Percentiles rank a stretch among this genome's conserved stretches.
Conservation (phyloP, 2,329 filamentous ascomycete species). For the Fusarium coicis region DNA sequence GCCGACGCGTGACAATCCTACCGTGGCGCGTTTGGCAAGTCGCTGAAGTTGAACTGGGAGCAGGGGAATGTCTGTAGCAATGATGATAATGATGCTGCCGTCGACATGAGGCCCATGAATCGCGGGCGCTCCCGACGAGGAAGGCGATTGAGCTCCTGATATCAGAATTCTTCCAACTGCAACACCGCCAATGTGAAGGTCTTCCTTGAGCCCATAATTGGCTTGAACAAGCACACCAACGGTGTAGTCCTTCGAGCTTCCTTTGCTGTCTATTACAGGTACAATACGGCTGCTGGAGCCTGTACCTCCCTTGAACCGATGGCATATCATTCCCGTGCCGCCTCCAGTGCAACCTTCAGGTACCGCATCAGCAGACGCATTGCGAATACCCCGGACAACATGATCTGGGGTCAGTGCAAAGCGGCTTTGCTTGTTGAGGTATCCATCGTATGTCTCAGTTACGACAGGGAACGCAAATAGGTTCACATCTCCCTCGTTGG, state of each 20-base stretch:
- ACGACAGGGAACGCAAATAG: slow-evolving; percentile 69
- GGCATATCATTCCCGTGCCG: slow-evolving; percentile 75
- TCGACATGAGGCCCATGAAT: slow-evolving; percentile 46
- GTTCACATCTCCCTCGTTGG: slow-evolving; percentile 57
- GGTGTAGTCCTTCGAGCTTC: slow-evolving; percentile 59
- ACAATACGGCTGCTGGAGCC: slow-evolving; percentile 69
- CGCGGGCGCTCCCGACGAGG: slow-evolving; percentile 45
- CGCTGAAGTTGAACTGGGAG: slow-evolving; percentile 52
- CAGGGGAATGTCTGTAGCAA: slow-evolving; percentile 49
- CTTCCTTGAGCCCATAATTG: slow-evolving; percentile 69
- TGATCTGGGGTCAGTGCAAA: slow-evolving; percentile 66
- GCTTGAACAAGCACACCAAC: slow-evolving; percentile 72
- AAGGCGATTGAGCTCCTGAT: not conserved
- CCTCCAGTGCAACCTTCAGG: slow-evolving; percentile 72
- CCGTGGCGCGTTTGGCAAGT: slow-evolving; percentile 69
- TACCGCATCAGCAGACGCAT: slow-evolving; percentile 61
- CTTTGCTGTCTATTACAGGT: slow-evolving; percentile 52
- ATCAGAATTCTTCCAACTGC: slow-evolving; percentile 68
- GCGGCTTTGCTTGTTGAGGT: slow-evolving; percentile 65
- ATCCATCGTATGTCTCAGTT: slow-evolving; percentile 72
- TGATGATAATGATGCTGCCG: slow-evolving; percentile 51
- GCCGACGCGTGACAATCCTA: slow-evolving; percentile 69
- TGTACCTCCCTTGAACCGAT: slow-evolving; percentile 74
- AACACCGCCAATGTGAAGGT: slow-evolving; percentile 69
- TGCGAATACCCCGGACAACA: slow-evolving; percentile 63